Evolutionary conservation across 1,139 yeast genomes (phyloP).

Genomic region (Wickerhamomyces sp.): DNA sequence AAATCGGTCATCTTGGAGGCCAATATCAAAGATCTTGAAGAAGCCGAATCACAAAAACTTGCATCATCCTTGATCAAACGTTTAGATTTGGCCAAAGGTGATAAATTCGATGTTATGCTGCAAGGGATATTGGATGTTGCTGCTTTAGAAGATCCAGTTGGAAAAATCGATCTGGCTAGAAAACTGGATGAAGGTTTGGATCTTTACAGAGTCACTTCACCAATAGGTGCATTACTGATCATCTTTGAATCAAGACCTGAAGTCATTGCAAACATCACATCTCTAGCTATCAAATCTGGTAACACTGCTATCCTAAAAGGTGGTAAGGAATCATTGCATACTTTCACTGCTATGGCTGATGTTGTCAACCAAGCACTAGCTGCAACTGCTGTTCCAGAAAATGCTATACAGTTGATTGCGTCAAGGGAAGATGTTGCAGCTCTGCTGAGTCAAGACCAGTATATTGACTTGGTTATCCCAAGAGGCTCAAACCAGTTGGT

Average conservation of each 20-base stretch:
- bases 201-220: slow-evolving; percentile 79
- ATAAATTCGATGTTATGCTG: slow-evolving; percentile 88
- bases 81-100: slow-evolving; percentile 73
- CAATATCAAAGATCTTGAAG: slow-evolving; percentile 67
- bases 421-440: slow-evolving; percentile 89
- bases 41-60: slow-evolving; percentile 55
- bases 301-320: slow-evolving; percentile 96
- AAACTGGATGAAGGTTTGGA: slow-evolving; percentile 84
- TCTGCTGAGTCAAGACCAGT: slow-evolving; percentile 76
- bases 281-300: slow-evolving; percentile 92
- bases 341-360: slow-evolving; percentile 78
- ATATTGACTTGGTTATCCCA: slow-evolving; percentile 93
- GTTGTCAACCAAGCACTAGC: slow-evolving; percentile 59
- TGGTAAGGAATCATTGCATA: slow-evolving; percentile 85
- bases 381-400: slow-evolving; percentile 62
- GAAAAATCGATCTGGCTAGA: slow-evolving; percentile 74
- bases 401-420: slow-evolving; percentile 80
- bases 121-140: slow-evolving; percentile 95
- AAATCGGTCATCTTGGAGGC: slow-evolving; percentile 65
- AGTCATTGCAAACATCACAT: slow-evolving; percentile 95
- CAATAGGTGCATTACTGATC: slow-evolving; percentile 88
- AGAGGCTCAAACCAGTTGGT: slow-evolving; percentile 94
- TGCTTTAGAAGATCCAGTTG: slow-evolving; percentile 82
- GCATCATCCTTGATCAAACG: slow-evolving; percentile 74
- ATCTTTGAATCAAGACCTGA: slow-evolving; percentile 98